Evolutionary conservation across 2,329 filamentous ascomycete genomes (phyloP), one percentile per base, ranked within the genome.

Genomic region (Fragosphaeria purpurea): DNA sequence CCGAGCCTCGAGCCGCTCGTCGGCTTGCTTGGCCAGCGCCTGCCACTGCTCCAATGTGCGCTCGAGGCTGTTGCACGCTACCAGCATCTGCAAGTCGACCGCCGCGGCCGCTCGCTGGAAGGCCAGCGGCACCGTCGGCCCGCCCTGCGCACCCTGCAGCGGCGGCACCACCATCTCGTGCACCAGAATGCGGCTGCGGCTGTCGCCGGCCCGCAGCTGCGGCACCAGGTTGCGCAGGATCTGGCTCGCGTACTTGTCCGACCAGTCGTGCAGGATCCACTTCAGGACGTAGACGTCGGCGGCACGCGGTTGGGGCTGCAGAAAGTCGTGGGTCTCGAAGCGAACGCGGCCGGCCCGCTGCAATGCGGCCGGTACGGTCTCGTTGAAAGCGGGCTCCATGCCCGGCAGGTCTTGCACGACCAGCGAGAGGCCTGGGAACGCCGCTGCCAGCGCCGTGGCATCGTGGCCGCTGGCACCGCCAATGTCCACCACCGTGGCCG

Each of bases 341-440:
- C 55, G 58, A 10, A 71, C 61, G 7, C 68, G 63, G 7, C 35
- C 35, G 35, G 35, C 35, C 31, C 49, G 53, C 41, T 57, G 58
- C 10, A 70, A 58, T 6, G 91, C 86, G 53, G 77, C 72, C 0
- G 86, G 73, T 59, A 85, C 66, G 59, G 83, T 74, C 61, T 77
- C 58, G 13, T 67, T 59, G 51, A 67, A 69, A 10, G 63, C 63
- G 4, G 65, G 54, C 32, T 62, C 56, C 4, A 65, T 65, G 33
- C 68, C 59, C 8, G 65, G 60, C 11, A 74, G 63, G 54, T 76
- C 73, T 54, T 77, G 68, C 1, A 76, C 69, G 8, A 64, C 62
- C 51, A 73, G 63, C 32, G 55, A 62, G 41, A 75, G 64, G 37
- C 69, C 60, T 4, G 70, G 66, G 58, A 67, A 70, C 39, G 65